phyloP scores from a whole-genome alignment of 148 eudicot species.

The Rhododendron henanense region DNA sequence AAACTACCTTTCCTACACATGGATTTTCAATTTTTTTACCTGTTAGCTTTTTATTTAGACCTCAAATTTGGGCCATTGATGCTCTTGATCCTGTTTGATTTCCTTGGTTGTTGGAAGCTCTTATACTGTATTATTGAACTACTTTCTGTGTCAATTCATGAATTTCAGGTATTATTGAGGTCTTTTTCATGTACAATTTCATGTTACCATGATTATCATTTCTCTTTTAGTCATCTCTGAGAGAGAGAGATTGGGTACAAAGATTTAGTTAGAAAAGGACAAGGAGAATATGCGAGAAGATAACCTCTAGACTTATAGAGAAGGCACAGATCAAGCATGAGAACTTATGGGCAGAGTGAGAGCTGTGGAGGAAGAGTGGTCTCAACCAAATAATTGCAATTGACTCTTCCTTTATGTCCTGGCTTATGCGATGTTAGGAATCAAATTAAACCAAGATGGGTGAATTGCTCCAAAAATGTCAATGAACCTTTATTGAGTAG shows the following conservation, averaged over 20 bases:
- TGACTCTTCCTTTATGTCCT: not conserved
- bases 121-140: not conserved
- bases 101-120: not conserved
- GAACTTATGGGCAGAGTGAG: not conserved
- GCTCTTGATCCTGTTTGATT: conserved; percentile 1
- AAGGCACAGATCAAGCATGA: not conserved
- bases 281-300: not conserved
- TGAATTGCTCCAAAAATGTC: not conserved
- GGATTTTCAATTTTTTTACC: not conserved
- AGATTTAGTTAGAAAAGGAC: not conserved
- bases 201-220: not conserved
- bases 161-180: not conserved
- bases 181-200: not conserved
- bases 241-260: not conserved
- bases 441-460: not conserved
- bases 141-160: not conserved
- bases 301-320: not conserved
- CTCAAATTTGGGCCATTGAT: not conserved
- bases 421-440: not conserved
- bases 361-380: not conserved
- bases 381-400: not conserved
- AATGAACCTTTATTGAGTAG: not conserved
- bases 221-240: not conserved
- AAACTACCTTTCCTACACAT: conserved; percentile 18
- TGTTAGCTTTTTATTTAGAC: not conserved